phyloP scores from a whole-genome alignment of 2,329 filamentous ascomycete species.

The Penicillium paneum region DNA sequence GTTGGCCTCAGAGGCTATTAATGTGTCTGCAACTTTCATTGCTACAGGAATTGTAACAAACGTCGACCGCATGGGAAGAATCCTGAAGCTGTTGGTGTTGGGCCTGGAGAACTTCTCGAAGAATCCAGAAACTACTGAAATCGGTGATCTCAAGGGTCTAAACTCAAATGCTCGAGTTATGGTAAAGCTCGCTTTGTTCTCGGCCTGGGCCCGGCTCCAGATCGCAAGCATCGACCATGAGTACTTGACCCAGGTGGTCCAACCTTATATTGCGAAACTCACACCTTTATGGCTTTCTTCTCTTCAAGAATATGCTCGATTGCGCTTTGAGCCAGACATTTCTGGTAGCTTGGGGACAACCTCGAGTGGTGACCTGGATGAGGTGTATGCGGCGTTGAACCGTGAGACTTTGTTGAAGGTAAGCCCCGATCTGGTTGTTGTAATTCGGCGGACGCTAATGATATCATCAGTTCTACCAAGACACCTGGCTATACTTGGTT shows the following conservation, averaged over 20 bases:
- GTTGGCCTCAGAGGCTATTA: slow-evolving; percentile 90
- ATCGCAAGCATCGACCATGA: slow-evolving; percentile 89
- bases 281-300: slow-evolving; percentile 94
- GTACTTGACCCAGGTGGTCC: slow-evolving; percentile 83
- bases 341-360: slow-evolving; percentile 82
- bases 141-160: slow-evolving; percentile 87
- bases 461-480: slow-evolving; percentile 74
- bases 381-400: slow-evolving; percentile 91
- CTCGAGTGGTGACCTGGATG: slow-evolving; percentile 82
- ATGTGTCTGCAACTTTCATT: slow-evolving; percentile 97
- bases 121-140: slow-evolving; percentile 75
- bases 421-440: slow-evolving; percentile 9
- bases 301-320: slow-evolving; percentile 83
- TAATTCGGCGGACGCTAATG: background rate
- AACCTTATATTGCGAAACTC: slow-evolving; percentile 82
- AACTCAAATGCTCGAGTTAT: slow-evolving; percentile 97
- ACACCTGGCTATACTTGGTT: slow-evolving; percentile 92
- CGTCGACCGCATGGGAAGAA: slow-evolving; percentile 96
- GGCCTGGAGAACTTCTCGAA: slow-evolving; percentile 88
- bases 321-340: slow-evolving; percentile 95
- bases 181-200: slow-evolving; percentile 97
- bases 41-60: slow-evolving; percentile 96
- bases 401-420: slow-evolving; percentile 81
- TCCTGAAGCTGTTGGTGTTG: slow-evolving; percentile 86
- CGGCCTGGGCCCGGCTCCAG: slow-evolving; percentile 94